Percentiles rank a stretch among this genome's conserved stretches.
These are phyloP conservation scores for Bassia scoparia DNA, from an alignment of 148 eudicot species.

Conservation along the genomic window DNA sequence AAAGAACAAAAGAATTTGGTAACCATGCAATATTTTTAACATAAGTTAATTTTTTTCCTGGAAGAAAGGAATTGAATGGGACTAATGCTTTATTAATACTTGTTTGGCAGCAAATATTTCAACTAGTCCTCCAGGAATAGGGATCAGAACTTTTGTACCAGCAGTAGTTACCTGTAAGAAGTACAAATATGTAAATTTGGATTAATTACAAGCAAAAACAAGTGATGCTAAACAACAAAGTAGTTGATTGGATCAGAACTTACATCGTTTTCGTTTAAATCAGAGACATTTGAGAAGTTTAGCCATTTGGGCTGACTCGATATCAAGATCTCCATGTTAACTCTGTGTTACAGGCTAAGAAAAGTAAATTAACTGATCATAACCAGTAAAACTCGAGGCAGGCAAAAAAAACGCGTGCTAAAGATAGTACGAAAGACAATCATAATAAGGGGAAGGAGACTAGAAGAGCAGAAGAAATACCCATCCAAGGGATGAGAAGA, in stretches of 20 bases:
- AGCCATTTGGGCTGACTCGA: slow-evolving; percentile 83
- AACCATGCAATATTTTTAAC: not conserved
- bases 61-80: not conserved
- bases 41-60: not conserved
- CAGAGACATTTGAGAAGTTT: slow-evolving; percentile 52
- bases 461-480: slow-evolving; percentile 33
- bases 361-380: too few relatives aligned
- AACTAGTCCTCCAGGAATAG: slow-evolving; percentile 62
- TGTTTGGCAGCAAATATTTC: slow-evolving; percentile 82
- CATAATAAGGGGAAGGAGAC: not conserved
- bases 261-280: slow-evolving; percentile 41
- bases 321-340: slow-evolving; percentile 55
- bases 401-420: too few relatives aligned
- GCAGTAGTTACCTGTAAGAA: slow-evolving; percentile 44
- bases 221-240: not conserved
- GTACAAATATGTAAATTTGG: not conserved
- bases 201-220: not conserved
- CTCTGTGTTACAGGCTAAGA: slow-evolving; percentile 39
- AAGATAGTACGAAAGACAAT: not conserved
- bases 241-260: not conserved
- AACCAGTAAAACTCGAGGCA: too few relatives aligned
- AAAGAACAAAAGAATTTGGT: not conserved
- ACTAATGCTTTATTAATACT: slow-evolving; percentile 34
- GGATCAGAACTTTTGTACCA: slow-evolving; percentile 73
- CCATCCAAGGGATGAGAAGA: slow-evolving; percentile 71